Evolutionary conservation across 2,329 filamentous ascomycete genomes (phyloP).

Genomic region (Aspergillus arachidicola): DNA sequence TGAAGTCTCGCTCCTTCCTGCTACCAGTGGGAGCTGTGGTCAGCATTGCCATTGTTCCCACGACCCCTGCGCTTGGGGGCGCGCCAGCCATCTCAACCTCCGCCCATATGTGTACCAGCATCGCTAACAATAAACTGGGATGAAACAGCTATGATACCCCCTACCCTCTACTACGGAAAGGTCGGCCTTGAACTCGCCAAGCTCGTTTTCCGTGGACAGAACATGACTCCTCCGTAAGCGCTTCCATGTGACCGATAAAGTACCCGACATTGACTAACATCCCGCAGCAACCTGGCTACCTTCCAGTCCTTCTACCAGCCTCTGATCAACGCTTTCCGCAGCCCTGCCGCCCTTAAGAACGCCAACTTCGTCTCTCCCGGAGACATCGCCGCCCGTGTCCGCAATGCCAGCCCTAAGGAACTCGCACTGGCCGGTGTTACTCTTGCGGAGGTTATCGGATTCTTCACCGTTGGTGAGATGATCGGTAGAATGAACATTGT

Average conservation of each 20-base stretch:
- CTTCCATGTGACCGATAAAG: conserved; percentile 5
- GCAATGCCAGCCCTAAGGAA: conserved; percentile 72
- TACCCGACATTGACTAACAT: conserved; percentile 18
- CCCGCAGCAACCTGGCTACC: conserved; percentile 68
- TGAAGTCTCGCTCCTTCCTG: background rate
- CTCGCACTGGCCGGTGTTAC: conserved; percentile 75
- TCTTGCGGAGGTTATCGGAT: conserved; percentile 83
- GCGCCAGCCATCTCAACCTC: background rate
- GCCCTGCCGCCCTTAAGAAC: conserved; percentile 65
- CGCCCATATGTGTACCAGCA: conserved; percentile 4
- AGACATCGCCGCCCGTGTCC: conserved; percentile 59
- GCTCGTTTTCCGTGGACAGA: conserved; percentile 83
- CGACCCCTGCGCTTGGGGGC: background rate
- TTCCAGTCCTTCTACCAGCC: conserved; percentile 87
- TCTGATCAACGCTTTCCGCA: conserved; percentile 69
- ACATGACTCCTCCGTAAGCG: conserved; percentile 94
- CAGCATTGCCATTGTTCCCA: background rate
- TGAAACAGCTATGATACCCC: conserved; percentile 74
- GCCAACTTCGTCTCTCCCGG: conserved; percentile 59
- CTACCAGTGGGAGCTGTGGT: background rate
- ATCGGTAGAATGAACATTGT: conserved; percentile 93
- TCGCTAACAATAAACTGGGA: conserved; percentile 27
- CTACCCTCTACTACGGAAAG: conserved; percentile 86
- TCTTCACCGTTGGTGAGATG: conserved; percentile 98
- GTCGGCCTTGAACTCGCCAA: conserved; percentile 86